Base-by-base conservation (phyloP, 345 rosid species). In the Rhodomyrtus tomentosa region DNA sequence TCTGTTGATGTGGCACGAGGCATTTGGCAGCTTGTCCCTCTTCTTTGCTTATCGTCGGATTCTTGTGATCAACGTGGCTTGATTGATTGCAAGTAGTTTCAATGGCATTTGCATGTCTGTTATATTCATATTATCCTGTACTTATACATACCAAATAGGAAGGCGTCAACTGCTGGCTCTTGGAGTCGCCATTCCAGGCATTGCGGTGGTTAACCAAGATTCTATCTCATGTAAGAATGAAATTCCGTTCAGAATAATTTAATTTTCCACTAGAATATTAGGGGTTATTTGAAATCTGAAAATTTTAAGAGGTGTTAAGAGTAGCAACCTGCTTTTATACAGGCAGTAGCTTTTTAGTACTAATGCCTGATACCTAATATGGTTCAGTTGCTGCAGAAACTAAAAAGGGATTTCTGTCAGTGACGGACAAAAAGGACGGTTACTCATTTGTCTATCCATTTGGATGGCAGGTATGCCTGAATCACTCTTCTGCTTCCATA, bases 361-460 rank as follows among this genome's bases (percentile, higher is more conserved):
- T 38, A 36, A 84, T 68, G 82, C 49, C 81, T 84, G 90, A 90
- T 87, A 88, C 93, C 93, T 95, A 96, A 95, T 94, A 89, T 95
- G 95, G 91, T 90, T 94, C 98, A 95, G 99, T 94, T 95, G 98
- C 98, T 95, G 98, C 98, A 95, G 98, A 96, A 92, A 88, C 72
- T 87, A 93, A 95, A 84, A 93, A 92, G 86, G 98, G 96, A 59
- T 95, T 92, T 87, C 87, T 92, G n/a, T 32, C 89, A 36, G 96
- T 93, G 84, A 84, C 89, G 14, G 98, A 94, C 93, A 88, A 91
- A 88, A 94, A 92, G 82, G 97, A 96, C n/a, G 96, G 98, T 5
- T 94, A 96, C 86, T 85, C 96, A 40, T 96, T 96, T 90, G 58
- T 91, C 82, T 96, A 92, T 89, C 99, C 98, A 50, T 95, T 95